Evolutionary conservation across 1,284 basidiomycete species (phyloP).

Genomic region (Rhodotorula sp.): DNA sequence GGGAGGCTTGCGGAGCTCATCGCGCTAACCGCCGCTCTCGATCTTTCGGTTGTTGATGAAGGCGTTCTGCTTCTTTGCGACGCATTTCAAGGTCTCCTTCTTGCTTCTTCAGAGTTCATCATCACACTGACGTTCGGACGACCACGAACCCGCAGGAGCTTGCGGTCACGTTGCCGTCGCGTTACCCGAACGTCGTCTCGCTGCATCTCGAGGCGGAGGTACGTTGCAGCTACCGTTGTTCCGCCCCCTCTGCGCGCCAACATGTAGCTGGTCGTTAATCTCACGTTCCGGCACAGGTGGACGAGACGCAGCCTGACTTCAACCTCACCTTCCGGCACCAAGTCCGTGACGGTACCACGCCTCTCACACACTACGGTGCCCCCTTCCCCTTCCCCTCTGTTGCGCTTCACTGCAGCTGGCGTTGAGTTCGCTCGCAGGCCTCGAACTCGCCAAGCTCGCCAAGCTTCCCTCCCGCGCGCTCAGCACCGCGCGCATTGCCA

Average conservation of each 20-base stretch:
- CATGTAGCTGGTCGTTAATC: not conserved
- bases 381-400: conserved; percentile 41
- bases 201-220: conserved; percentile 81
- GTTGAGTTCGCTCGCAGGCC: conserved; percentile 57
- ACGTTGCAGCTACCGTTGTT: conserved; percentile 22
- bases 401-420: not conserved
- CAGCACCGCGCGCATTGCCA: conserved; percentile 63
- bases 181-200: conserved; percentile 55
- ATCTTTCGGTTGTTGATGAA: conserved; percentile 50
- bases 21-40: not conserved
- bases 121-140: not conserved
- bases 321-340: conserved; percentile 66
- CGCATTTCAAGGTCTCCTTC: conserved; percentile 61
- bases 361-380: conserved; percentile 52
- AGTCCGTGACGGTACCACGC: conserved; percentile 47
- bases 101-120: too few relatives aligned
- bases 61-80: conserved; percentile 86
- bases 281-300: conserved; percentile 14
- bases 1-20: too few relatives aligned
- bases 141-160: conserved; percentile 57
- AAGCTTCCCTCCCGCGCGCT: conserved; percentile 73
- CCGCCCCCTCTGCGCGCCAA: too few relatives aligned
- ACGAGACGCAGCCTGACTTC: conserved; percentile 58
- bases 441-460: conserved; percentile 79
- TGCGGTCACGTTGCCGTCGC: conserved; percentile 49